These are phyloP conservation scores for Entomortierella beljakovae DNA, from an alignment of 192 early-diverging fungal species.

Conservation along the genomic window DNA sequence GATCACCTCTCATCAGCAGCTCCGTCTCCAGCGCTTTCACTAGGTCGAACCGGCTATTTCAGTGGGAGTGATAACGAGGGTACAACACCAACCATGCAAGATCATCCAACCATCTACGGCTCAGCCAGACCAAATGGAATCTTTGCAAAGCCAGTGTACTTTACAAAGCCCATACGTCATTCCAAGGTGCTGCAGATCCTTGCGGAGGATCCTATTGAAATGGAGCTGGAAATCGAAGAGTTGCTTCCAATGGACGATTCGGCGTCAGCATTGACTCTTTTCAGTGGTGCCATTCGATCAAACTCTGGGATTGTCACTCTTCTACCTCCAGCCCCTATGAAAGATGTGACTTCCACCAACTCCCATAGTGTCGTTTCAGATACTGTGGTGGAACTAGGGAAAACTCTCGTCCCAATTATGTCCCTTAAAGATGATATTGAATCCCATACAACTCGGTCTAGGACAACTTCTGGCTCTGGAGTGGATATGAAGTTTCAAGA, in stretches of 20 bases:
- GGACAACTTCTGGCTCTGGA: constrained; percentile 8
- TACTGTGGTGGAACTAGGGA: background rate
- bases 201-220: constrained; percentile 15
- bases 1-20: constrained; percentile 21
- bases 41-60: constrained; percentile 31
- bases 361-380: background rate
- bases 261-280: constrained; percentile 7
- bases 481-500: constrained; percentile 19
- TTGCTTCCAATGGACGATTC: constrained; percentile 13
- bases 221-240: constrained; percentile 18
- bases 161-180: constrained; percentile 46
- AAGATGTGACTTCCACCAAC: background rate
- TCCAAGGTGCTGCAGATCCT: constrained; percentile 42
- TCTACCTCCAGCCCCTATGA: constrained; percentile 7
- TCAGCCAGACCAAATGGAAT: constrained; percentile 10
- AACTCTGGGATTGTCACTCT: background rate
- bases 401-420: background rate
- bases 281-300: constrained; percentile 1
- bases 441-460: background rate
- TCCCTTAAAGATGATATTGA: background rate
- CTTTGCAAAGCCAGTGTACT: constrained; percentile 37
- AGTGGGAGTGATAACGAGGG: constrained; percentile 46
- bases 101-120: background rate
- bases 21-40: constrained; percentile 21
- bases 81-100: background rate